Evolutionary conservation across 805 yeast species (phyloP).

Genomic region (Ogataea kodamae): DNA sequence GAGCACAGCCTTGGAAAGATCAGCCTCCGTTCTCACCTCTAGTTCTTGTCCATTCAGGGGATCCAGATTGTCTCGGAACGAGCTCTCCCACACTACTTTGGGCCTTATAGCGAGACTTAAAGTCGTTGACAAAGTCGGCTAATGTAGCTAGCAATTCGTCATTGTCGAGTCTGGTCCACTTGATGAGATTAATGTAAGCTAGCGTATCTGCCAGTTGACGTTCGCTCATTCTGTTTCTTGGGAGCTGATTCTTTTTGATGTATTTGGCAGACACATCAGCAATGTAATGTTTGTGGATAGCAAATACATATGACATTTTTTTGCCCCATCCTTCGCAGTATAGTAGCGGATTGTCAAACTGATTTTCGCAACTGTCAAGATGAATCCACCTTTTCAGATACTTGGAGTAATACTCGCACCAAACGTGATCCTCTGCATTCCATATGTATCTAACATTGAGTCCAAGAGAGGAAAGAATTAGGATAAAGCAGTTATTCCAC

Average conservation of each 20-base stretch:
- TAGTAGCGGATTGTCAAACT: slow-evolving; percentile 75
- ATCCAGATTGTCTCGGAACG: slow-evolving; percentile 72
- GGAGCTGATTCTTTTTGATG: slow-evolving; percentile 43
- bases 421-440: slow-evolving; percentile 93
- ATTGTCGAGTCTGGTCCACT: slow-evolving; percentile 31
- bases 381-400: slow-evolving; percentile 74
- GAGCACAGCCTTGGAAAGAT: slow-evolving; percentile 5
- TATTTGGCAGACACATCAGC: slow-evolving; percentile 71
- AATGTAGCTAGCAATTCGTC: slow-evolving; percentile 37
- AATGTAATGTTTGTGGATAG: slow-evolving; percentile 57
- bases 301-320: slow-evolving; percentile 84
- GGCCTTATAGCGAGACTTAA: slow-evolving; percentile 27
- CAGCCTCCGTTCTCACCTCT: slow-evolving; percentile 83
- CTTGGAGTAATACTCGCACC: slow-evolving; percentile 85
- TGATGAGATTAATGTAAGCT: slow-evolving; percentile 34
- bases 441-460: slow-evolving; percentile 68
- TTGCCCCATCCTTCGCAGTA: slow-evolving; percentile 90
- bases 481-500: slow-evolving; percentile 83
- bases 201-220: slow-evolving; percentile 35
- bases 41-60: slow-evolving; percentile 65
- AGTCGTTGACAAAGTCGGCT: slow-evolving; percentile 36
- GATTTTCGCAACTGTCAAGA: slow-evolving; percentile 82
- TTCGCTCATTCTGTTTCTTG: slow-evolving; percentile 46
- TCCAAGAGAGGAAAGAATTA: slow-evolving; percentile 65
- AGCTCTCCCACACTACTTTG: slow-evolving; percentile 9